Conservation (phyloP, 83 land plant genomes). For the Picea mariana region DNA sequence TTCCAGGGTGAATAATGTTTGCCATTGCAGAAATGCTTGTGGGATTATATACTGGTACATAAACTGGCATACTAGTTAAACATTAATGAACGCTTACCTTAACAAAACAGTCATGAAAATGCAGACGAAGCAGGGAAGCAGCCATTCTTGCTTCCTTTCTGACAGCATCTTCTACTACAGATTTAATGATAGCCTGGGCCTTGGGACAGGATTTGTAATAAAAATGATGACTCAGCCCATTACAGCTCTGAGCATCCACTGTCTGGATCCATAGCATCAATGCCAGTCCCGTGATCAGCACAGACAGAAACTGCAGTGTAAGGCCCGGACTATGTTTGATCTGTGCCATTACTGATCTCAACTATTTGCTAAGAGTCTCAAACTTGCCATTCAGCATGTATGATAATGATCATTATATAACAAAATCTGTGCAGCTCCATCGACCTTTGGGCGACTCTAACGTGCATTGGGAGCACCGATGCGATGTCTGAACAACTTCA, state of each 20-base stretch:
- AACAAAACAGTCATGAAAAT: slow-evolving; percentile 34
- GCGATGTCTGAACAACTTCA: too few relatives aligned
- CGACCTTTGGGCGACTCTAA: too few relatives aligned
- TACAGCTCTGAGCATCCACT: slow-evolving; percentile 5
- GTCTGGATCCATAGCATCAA: neutral
- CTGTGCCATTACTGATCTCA: neutral
- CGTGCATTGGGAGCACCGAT: too few relatives aligned
- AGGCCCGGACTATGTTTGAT: neutral
- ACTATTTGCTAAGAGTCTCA: neutral
- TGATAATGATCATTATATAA: neutral
- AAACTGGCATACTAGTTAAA: too few relatives aligned
- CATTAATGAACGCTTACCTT: neutral
- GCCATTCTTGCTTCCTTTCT: slow-evolving; percentile 21
- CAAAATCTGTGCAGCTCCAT: neutral
- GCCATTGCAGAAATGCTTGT: too few relatives aligned
- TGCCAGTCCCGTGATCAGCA: neutral
- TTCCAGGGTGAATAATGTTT: too few relatives aligned
- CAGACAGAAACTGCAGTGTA: neutral
- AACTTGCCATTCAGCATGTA: neutral
- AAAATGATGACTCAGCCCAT: neutral
- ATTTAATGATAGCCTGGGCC: slow-evolving; percentile 17
- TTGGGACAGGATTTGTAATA: slow-evolving; percentile 21
- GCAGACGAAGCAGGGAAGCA: slow-evolving; percentile 26
- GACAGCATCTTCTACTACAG: slow-evolving; percentile 17
- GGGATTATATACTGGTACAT: too few relatives aligned